These are phyloP conservation scores for Fusarium fracticaudum DNA, from an alignment of 2,329 filamentous ascomycete genomes.

Conservation along the genomic window DNA sequence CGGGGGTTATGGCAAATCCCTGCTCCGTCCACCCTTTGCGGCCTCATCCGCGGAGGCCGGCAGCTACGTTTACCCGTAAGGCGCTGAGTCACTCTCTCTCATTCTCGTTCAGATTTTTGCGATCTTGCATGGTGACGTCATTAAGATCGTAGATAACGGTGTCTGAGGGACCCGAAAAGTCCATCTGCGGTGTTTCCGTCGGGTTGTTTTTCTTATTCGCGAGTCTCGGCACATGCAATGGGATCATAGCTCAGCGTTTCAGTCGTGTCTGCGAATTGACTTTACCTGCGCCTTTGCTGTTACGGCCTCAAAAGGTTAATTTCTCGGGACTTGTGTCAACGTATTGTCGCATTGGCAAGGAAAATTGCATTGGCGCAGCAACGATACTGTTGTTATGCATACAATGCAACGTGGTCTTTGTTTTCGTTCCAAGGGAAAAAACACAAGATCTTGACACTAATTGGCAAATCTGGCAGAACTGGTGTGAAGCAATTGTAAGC, in stretches of 20 bases:
- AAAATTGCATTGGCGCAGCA: background rate
- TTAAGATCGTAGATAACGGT: background rate
- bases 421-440: too few relatives aligned
- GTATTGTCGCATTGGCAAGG: background rate
- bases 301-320: background rate
- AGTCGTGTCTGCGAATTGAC: background rate
- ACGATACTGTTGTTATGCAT: background rate
- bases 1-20: background rate
- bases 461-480: accelerated
- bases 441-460: background rate
- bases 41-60: background rate
- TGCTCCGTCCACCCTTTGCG: background rate
- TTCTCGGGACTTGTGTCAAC: background rate
- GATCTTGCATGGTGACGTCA: background rate
- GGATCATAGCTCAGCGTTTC: background rate
- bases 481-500: accelerated
- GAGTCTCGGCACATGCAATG: background rate
- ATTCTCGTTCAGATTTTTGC: background rate
- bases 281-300: background rate
- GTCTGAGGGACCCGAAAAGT: background rate
- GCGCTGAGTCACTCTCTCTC: background rate
- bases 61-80: background rate
- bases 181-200: background rate
- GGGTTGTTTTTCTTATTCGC: background rate
- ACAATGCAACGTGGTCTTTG: accelerated